A percentile compares a stretch with the other conserved stretches of the same genome.
Conservation (phyloP, 2,329 filamentous ascomycete species). For the Claviceps africana region DNA sequence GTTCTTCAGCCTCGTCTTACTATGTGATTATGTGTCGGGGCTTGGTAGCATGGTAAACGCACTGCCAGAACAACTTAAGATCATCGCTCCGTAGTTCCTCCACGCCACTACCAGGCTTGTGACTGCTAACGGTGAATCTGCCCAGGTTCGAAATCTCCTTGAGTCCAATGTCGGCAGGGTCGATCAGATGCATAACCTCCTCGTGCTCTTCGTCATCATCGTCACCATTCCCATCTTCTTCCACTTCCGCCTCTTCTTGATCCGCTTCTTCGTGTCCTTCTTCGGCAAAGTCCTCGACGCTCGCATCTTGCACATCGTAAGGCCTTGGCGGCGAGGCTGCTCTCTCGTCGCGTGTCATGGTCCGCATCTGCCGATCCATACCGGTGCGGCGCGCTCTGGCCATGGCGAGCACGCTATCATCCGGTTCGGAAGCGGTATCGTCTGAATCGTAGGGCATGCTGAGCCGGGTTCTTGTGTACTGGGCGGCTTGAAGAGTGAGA, state of each 20-base stretch:
- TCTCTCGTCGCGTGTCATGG: conserved; percentile 15
- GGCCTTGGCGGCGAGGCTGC: conserved; percentile 17
- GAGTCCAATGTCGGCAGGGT: conserved; percentile 40
- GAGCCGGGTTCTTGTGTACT: conserved; percentile 17
- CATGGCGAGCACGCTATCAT: conserved; percentile 23
- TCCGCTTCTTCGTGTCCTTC: conserved; percentile 22
- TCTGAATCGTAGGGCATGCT: conserved; percentile 24
- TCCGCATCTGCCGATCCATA: conserved; percentile 12
- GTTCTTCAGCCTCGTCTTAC: neutral
- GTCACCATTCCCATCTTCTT: conserved; percentile 17
- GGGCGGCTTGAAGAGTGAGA: conserved; percentile 13
- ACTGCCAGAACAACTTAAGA: conserved; percentile 67
- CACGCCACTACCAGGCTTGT: conserved; percentile 68
- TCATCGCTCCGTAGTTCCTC: conserved; percentile 63
- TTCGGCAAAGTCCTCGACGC: conserved; percentile 12
- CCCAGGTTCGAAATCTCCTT: conserved; percentile 79
- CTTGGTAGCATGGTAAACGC: conserved; percentile 16
- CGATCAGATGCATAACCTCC: conserved; percentile 31
- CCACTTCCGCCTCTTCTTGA: conserved; percentile 13
- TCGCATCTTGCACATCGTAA: conserved; percentile 18
- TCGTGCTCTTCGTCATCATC: conserved; percentile 24
- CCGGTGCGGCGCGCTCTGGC: conserved; percentile 13
- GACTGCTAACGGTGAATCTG: conserved; percentile 68
- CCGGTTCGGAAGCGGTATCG: conserved; percentile 23
- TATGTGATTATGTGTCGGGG: neutral